These are phyloP conservation scores for Sporothrix euskadiensis DNA, from an alignment of 2,329 filamentous ascomycete species.

Conservation along the genomic window DNA sequence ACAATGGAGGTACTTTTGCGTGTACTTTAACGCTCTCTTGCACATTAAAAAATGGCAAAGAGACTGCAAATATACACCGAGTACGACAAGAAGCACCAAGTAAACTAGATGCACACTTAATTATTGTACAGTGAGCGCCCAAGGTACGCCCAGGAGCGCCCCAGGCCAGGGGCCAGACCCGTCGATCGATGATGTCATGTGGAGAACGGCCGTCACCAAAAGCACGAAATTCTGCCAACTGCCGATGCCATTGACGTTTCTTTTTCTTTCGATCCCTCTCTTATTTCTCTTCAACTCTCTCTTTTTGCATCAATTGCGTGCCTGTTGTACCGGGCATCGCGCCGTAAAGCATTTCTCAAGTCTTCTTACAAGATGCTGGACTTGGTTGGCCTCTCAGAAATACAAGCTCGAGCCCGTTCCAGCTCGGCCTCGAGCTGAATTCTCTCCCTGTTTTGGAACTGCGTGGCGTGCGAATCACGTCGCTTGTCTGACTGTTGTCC, in stretches of 20 bases:
- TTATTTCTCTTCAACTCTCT: neutral
- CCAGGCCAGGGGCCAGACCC: neutral
- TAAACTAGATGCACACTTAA: neutral
- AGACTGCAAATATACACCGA: neutral
- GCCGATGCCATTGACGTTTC: neutral
- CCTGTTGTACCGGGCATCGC: neutral
- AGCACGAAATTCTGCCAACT: neutral
- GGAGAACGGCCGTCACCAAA: neutral
- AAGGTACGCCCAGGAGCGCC: neutral
- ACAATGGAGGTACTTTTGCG: neutral
- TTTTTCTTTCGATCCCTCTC: neutral
- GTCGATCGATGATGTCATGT: constrained; percentile 20
- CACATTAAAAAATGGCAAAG: neutral
- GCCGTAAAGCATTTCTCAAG: neutral
- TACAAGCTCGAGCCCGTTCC: neutral
- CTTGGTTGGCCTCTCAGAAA: neutral
- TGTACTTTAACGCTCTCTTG: neutral
- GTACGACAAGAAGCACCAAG: neutral
- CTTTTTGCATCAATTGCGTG: neutral
- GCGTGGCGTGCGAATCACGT: too few relatives aligned
- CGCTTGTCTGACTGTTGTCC: too few relatives aligned
- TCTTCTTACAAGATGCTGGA: neutral
- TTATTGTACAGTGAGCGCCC: constrained; percentile 3
- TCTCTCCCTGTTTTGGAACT: too few relatives aligned
- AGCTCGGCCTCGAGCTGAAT: too few relatives aligned